Percentiles rank a stretch among this genome's conserved stretches.
phyloP scores from a whole-genome alignment of 1,139 yeast species.

The Geotrichum candidum region DNA sequence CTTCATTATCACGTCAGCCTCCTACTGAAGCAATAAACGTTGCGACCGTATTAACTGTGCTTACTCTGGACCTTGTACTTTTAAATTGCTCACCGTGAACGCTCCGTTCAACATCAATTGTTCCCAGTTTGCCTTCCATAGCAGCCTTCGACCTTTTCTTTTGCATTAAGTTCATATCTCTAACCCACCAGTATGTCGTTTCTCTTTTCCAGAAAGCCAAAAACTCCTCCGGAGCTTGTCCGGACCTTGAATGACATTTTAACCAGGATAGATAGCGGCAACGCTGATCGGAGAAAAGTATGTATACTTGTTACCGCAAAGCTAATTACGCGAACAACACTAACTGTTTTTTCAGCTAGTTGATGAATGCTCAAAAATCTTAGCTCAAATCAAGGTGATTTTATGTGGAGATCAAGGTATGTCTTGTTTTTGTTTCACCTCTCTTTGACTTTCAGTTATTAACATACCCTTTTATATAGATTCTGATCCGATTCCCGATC shows the following conservation, averaged over 20 bases:
- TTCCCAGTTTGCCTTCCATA: neutral
- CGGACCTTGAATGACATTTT: slow-evolving; percentile 70
- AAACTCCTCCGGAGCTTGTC: slow-evolving; percentile 80
- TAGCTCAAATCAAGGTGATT: slow-evolving; percentile 61
- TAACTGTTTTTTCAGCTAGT: slow-evolving; percentile 40
- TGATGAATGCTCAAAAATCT: slow-evolving; percentile 69
- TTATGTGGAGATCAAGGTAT: slow-evolving; percentile 65
- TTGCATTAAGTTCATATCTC: neutral
- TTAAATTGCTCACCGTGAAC: neutral
- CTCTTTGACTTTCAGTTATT: slow-evolving; percentile 18
- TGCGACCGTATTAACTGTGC: neutral
- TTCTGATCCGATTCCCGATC: slow-evolving; percentile 68
- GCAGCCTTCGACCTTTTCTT: neutral
- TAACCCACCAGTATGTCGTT: slow-evolving; percentile 57
- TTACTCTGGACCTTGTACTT: neutral
- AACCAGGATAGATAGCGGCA: slow-evolving; percentile 48
- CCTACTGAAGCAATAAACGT: neutral
- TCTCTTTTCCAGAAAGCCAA: slow-evolving; percentile 85
- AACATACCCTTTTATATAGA: slow-evolving; percentile 31
- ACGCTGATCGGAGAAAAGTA: slow-evolving; percentile 48
- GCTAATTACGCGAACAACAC: neutral
- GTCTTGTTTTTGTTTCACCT: neutral
- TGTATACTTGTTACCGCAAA: neutral
- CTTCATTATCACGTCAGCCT: neutral
- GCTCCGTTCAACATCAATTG: neutral